Percentiles rank a stretch among this genome's conserved stretches.
phyloP scores from a whole-genome alignment of 1,284 basidiomycete genomes.

The Malassezia cuniculi region DNA sequence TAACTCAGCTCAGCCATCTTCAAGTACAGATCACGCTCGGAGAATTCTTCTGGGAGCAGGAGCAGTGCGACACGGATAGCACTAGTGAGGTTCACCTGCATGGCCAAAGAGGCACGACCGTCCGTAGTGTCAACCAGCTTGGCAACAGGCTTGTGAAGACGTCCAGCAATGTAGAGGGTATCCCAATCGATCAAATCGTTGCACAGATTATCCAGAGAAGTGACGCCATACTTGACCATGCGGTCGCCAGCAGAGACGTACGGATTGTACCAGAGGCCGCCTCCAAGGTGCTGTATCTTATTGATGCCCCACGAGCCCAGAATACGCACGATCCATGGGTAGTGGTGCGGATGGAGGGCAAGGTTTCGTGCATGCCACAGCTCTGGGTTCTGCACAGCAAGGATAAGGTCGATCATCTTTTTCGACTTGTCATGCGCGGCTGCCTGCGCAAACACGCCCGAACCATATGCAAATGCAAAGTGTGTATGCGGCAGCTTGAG shows the following conservation, averaged over 20 bases:
- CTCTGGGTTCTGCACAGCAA: conserved; percentile 76
- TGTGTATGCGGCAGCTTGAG: conserved; percentile 48
- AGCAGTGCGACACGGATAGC: conserved; percentile 69
- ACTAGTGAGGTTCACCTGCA: conserved; percentile 81
- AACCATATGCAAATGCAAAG: conserved; percentile 89
- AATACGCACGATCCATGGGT: conserved; percentile 68
- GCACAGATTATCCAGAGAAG: conserved; percentile 75
- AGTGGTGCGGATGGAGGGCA: conserved; percentile 74
- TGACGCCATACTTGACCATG: conserved; percentile 96
- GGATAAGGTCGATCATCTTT: conserved; percentile 80
- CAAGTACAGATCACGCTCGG: conserved; percentile 70
- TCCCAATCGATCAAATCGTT: conserved; percentile 84
- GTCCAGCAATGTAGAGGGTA: conserved; percentile 79
- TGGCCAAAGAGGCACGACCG: conserved; percentile 72
- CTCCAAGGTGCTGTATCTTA: conserved; percentile 63
- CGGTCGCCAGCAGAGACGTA: conserved; percentile 48
- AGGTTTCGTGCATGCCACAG: conserved; percentile 95
- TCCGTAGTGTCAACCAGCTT: conserved; percentile 49
- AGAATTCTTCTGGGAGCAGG: conserved; percentile 53
- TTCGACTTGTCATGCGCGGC: conserved; percentile 12
- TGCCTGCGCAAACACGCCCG: conserved; percentile 73
- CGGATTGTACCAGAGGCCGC: conserved; percentile 64
- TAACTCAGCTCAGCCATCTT: conserved; percentile 78
- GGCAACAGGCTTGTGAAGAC: conserved; percentile 78
- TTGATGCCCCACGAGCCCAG: conserved; percentile 67